Conservation (phyloP, 495 filamentous ascomycete species). For the Annulohypoxylon bovei region DNA sequence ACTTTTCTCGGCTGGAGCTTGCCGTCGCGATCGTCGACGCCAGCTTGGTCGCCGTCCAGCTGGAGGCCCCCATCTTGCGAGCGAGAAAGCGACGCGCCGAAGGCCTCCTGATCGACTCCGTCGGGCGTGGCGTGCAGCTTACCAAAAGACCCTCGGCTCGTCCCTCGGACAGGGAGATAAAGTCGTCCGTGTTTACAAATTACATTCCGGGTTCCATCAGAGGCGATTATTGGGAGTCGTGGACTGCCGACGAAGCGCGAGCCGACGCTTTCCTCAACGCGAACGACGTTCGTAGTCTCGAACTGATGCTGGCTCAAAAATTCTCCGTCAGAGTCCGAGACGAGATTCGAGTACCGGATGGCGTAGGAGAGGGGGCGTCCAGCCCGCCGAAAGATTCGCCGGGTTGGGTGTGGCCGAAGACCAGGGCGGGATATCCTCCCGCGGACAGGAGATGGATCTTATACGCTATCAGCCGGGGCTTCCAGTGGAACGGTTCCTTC, state of each 20-base stretch:
- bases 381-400: constrained; percentile 16
- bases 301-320: constrained; percentile 59
- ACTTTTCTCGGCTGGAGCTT: constrained; percentile 70
- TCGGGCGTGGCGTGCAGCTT: constrained; percentile 64
- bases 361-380: constrained; percentile 26
- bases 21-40: constrained; percentile 67
- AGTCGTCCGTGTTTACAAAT: constrained; percentile 49
- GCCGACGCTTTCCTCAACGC: constrained; percentile 59
- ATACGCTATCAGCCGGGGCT: constrained; percentile 62
- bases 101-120: constrained; percentile 75
- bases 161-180: constrained; percentile 16
- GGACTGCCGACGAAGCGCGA: constrained; percentile 47
- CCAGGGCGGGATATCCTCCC: constrained; percentile 51
- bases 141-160: constrained; percentile 33
- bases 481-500: constrained; percentile 51
- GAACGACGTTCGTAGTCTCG: constrained; percentile 62
- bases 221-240: constrained; percentile 49
- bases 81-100: constrained; percentile 69
- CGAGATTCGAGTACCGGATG: constrained; percentile 30
- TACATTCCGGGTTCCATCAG: constrained; percentile 52
- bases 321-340: constrained; percentile 50
- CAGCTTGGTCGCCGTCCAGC: constrained; percentile 68
- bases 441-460: constrained; percentile 63
- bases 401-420: constrained; percentile 55
- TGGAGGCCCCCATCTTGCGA: constrained; percentile 68